A percentile compares a stretch with the other conserved stretches of the same genome.
Conservation (phyloP, 1,139 yeast species). For the Scheffersomyces segobiensis region DNA sequence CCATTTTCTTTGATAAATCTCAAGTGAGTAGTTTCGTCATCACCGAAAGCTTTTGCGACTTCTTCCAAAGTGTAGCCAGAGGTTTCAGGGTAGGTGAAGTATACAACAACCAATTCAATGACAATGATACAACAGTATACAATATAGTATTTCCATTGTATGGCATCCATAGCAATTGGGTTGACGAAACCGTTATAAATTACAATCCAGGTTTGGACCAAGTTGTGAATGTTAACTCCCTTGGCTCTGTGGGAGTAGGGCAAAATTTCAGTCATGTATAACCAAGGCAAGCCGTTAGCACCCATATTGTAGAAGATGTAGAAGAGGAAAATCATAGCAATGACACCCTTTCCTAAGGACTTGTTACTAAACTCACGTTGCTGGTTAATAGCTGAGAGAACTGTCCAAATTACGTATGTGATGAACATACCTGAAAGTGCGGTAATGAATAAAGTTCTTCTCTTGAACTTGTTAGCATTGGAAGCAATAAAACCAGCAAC, state of each 20-base stretch:
- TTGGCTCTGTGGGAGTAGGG: conserved; percentile 48
- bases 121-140: conserved; percentile 46
- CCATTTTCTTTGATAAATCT: neutral
- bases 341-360: conserved; percentile 42
- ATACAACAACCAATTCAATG: conserved; percentile 37
- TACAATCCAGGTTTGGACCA: conserved; percentile 3
- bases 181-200: conserved; percentile 50
- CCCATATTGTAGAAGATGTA: conserved; percentile 39
- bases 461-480: conserved; percentile 30
- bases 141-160: conserved; percentile 61
- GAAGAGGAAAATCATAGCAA: conserved; percentile 48
- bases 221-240: conserved; percentile 33
- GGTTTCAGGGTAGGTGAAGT: conserved; percentile 51
- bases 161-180: conserved; percentile 60
- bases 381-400: conserved; percentile 38
- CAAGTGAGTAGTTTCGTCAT: conserved; percentile 15
- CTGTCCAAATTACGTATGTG: conserved; percentile 40
- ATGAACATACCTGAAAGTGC: conserved; percentile 38
- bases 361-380: conserved; percentile 33
- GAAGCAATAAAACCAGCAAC: conserved; percentile 32
- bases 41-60: conserved; percentile 51
- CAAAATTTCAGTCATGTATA: conserved; percentile 43
- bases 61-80: conserved; percentile 56
- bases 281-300: conserved; percentile 40
- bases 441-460: conserved; percentile 48